Evolutionary conservation across 345 rosid genomes (phyloP), one percentile per base, ranked within the genome.

Genomic region (Euphorbia lathyris): DNA sequence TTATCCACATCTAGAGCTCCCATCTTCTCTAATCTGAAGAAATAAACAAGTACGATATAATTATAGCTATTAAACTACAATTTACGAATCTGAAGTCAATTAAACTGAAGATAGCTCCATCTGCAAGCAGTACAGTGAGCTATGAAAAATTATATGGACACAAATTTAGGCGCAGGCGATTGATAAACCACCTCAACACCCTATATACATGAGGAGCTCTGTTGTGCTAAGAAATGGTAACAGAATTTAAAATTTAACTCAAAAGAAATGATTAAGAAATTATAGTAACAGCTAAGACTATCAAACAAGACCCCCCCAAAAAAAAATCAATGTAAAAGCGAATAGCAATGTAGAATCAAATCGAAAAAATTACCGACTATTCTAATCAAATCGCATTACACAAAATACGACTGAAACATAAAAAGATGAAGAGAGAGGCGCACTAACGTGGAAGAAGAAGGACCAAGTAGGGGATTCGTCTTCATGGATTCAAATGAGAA

Each of bases 391-490:
- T 19, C 47, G 6, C 25, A n/a, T 2, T 6, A 19, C 43, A 13
- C 25, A 60, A 34, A 60, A 64, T 13, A 3, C 16, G 23, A 16
- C n/a, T 7, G n/a, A 27, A 65, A 23, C 23, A 45, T 26, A 13
- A 7, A 63, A n/a, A 63, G 22, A 22, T 2, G 14, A 56, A 36
- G 14, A 29, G 22, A 0, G 19, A 5, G 57, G 48, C 12, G 48
- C 12, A 16, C 81, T 73, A 42, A 77, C 81, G 81, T 42, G 12
- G 50, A 22, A 22, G 77, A 29, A 36, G 81, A 65, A 25, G 81
- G 81, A 1, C 81, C 81, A 40, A 77, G 81, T 20, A 77, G 74
- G 19, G 81, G 81, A 38, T 77, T 77, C 40, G 69, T 67, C 59
- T 77, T 77, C 32, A 77, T 50, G 45, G 81, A 63, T 52, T 77